These are phyloP conservation scores for Cyberlindnera meyerae DNA, from an alignment of 805 yeast genomes.

Conservation along the genomic window DNA sequence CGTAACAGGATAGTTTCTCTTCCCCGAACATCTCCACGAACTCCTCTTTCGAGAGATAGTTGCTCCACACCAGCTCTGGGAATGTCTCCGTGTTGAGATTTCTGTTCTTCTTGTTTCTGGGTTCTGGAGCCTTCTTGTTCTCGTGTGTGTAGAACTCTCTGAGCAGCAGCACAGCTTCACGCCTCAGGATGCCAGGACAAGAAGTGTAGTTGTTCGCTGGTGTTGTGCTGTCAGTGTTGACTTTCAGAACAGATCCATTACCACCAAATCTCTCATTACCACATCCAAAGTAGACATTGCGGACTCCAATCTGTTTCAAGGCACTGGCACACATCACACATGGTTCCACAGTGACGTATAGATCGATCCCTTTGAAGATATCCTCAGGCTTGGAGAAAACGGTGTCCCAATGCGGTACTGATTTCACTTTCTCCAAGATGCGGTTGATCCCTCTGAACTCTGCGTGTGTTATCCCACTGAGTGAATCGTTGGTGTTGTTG, in stretches of 20 bases:
- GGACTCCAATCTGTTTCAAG: constrained; percentile 70
- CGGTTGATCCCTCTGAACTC: constrained; percentile 77
- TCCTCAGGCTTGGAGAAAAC: constrained; percentile 23
- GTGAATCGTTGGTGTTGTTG: constrained; percentile 79
- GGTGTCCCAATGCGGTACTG: constrained; percentile 12
- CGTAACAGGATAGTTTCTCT: constrained; percentile 8
- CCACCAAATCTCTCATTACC: constrained; percentile 97
- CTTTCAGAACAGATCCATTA: constrained; percentile 76
- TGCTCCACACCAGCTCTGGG: constrained; percentile 54
- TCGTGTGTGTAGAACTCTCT: constrained; percentile 82
- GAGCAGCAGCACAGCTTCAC: constrained; percentile 77
- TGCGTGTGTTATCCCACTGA: constrained; percentile 89
- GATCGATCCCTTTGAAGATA: constrained; percentile 50
- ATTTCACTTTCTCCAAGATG: constrained; percentile 35
- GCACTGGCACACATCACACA: constrained; percentile 98
- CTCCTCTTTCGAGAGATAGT: constrained; percentile 46
- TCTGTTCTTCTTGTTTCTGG: constrained; percentile 68
- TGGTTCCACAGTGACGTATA: constrained; percentile 96
- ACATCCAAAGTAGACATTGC: constrained; percentile 81
- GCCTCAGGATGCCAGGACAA: constrained; percentile 73
- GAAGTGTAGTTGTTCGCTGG: constrained; percentile 39
- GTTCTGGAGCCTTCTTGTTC: constrained; percentile 80
- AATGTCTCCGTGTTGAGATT: constrained; percentile 50
- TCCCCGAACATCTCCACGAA: constrained; percentile 42
- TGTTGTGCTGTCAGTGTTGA: constrained; percentile 42